Evolutionary conservation across 352 stramenopile species (phyloP).

Genomic region (Pythium plurisporium): DNA sequence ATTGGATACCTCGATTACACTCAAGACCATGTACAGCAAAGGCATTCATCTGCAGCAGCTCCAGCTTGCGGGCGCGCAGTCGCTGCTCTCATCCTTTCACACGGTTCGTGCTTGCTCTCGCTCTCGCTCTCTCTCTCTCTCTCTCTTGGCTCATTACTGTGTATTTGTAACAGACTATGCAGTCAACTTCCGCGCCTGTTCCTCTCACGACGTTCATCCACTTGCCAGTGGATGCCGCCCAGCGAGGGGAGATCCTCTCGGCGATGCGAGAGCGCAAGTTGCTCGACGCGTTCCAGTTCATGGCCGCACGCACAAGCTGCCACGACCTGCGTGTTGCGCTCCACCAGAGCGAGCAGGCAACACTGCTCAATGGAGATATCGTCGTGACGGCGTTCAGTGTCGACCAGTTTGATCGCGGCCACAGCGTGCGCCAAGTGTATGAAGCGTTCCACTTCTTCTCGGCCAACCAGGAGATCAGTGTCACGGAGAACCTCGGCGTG

Average conservation of each 20-base stretch:
- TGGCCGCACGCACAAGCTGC: slow-evolving; percentile 5
- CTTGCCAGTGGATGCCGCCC: background rate
- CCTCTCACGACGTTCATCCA: slow-evolving; percentile 4
- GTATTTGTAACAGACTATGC: background rate
- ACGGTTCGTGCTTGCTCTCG: no score
- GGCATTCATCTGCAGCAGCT: slow-evolving; percentile 1
- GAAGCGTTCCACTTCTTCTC: slow-evolving; percentile 7
- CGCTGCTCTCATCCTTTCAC: slow-evolving; percentile 19
- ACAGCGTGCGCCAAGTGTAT: slow-evolving; percentile 15
- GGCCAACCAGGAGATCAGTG: slow-evolving; percentile 12
- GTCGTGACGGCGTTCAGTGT: background rate
- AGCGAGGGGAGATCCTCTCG: background rate
- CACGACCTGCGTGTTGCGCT: background rate
- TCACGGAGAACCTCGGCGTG: slow-evolving; percentile 12
- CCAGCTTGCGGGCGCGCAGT: slow-evolving; percentile 6
- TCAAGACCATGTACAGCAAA: no score
- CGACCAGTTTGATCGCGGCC: slow-evolving; percentile 3
- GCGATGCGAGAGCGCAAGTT: background rate
- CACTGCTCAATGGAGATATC: background rate
- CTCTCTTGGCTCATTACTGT: no score
- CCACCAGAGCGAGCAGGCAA: slow-evolving; percentile 1
- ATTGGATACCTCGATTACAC: no score
- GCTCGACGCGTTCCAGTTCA: background rate
- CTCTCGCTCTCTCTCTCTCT: no score
- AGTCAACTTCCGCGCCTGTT: background rate